Base-by-base conservation (phyloP, 2,329 filamentous ascomycete species). In the Claviceps cyperi region DNA sequence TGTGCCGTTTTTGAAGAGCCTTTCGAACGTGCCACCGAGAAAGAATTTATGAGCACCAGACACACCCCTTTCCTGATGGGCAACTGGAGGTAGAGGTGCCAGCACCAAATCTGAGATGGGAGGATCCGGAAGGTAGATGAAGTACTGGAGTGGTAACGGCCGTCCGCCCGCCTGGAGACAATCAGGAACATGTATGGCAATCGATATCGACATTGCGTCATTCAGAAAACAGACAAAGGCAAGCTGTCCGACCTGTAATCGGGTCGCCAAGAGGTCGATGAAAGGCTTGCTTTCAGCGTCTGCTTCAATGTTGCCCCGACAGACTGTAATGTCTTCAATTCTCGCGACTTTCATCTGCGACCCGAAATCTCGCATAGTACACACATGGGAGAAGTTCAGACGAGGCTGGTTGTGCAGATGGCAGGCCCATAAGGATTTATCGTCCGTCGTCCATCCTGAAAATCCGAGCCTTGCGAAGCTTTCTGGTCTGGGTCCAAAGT, bases 371-470 rank as follows among this genome's bases (percentile, higher is more conserved):
- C 55, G 50, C 9, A 58, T 54, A n/a, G 59, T 58, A 50, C 65
- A 69, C 2, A 56, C 56, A 41, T 68, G 66, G 9, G 61, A 59
- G 43, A 71, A 70, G 5, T 54, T 32, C 6, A 70, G 24, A 0
- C 39, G 48, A 17, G 58, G 49, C 38, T 60, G 50, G 1, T 48
- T 46, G 19, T 58, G 52, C 13, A 70, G 59, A 5, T 54, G 50
- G 1, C 51, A 28, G 14, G 62, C 49, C 64, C 65, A 68, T 14
- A 48, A 9, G 24, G 37, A 21, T 21, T 46, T 47, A 38, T 51
- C 28, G 9, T 56, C 50, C 4, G 57, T 53, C 7, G 49, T 51
- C 28, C 58, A 40, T 13, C 43, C 51, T n/a, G 22, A 28, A 36
- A 60, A 59, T 24, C 48, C 49, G 4, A 58, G 28, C 19, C 24